These are phyloP conservation scores for Annona squamosa DNA, from an alignment of 164 flowering plant species.

Conservation along the genomic window DNA sequence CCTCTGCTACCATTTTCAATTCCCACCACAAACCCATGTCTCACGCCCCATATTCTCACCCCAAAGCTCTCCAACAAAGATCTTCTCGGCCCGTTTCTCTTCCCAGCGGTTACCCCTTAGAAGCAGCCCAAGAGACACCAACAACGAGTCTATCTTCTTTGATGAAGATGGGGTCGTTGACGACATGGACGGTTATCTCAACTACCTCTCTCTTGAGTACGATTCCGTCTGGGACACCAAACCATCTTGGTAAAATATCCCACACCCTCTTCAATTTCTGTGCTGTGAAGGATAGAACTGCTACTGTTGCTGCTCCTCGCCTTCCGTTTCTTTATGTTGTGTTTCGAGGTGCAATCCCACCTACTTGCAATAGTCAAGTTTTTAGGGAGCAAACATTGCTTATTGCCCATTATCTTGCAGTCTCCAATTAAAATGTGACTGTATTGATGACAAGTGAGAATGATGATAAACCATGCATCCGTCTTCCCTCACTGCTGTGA, in stretches of 20 bases:
- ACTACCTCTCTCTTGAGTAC: slow-evolving; percentile 82
- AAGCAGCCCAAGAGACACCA: slow-evolving; percentile 16
- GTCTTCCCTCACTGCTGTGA: too few relatives aligned
- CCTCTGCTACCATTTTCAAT: neutral
- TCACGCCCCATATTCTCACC: slow-evolving; percentile 16
- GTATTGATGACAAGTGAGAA: too few relatives aligned
- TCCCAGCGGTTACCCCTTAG: slow-evolving; percentile 8
- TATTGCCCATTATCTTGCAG: neutral
- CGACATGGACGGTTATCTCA: slow-evolving; percentile 85
- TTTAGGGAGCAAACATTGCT: neutral
- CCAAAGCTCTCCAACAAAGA: slow-evolving; percentile 1
- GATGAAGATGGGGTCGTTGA: slow-evolving; percentile 67
- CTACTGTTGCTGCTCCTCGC: neutral
- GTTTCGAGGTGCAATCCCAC: neutral
- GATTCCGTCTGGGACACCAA: slow-evolving; percentile 99
- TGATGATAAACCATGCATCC: too few relatives aligned
- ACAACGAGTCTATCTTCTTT: slow-evolving; percentile 33
- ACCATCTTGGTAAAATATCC: slow-evolving; percentile 49
- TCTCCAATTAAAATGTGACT: neutral
- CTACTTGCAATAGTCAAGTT: neutral
- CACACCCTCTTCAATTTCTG: neutral
- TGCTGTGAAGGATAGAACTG: too few relatives aligned
- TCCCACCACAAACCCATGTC: slow-evolving; percentile 20
- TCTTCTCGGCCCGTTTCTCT: slow-evolving; percentile 7
- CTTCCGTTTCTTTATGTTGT: neutral